Evolutionary conservation across 2,329 filamentous ascomycete genomes (phyloP), one percentile per base, ranked within the genome.

Genomic region (Mollisia scopiformis): DNA sequence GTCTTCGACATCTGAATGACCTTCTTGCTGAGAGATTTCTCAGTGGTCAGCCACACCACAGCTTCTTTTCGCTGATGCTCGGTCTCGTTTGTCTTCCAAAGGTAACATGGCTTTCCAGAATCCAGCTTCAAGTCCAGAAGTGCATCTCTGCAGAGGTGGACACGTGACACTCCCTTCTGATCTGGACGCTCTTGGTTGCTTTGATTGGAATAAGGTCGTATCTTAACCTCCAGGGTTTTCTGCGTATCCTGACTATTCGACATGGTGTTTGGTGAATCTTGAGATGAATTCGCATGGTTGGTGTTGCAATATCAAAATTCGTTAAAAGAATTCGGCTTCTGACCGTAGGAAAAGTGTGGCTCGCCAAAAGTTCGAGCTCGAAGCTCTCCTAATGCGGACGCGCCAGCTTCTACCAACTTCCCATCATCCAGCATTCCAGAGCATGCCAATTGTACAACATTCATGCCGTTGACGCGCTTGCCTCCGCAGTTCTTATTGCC

Each of bases 1-100:
- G 86, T 81, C 64, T 91, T 88, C 23, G 91, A 88, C 78, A 91
- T 85, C 79, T 93, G 83, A 53, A 90, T 79, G 59, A 92, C 81
- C 64, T 88, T 84, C 66, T 85, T 86, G 70, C 87, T 84, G 66
- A 92, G 79, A 43, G 51, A 62, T 69, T 88, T 87, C 72, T 88
- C 79, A 6, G 79, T 72, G 3, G 85, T 83, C 41, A 80, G 76
- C 87, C 87, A 90, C 11, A 84, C 86, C 68, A 89, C 81, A n/a
- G 84, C 87, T 55, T 74, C 68, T 62, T 64, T 66, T 31, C 61
- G 65, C 21, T 62, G 59, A 13, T 60, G 52, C 11, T 64, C 59
- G 5, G 35, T 51, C 13, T 71, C 66, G 30, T 77, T 74, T 39
- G 71, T 68, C 55, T 76, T 79, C 63, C 73, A 77, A 21, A 87